phyloP scores from a whole-genome alignment of 352 stramenopile genomes.

The Blastocystis sp. region DNA sequence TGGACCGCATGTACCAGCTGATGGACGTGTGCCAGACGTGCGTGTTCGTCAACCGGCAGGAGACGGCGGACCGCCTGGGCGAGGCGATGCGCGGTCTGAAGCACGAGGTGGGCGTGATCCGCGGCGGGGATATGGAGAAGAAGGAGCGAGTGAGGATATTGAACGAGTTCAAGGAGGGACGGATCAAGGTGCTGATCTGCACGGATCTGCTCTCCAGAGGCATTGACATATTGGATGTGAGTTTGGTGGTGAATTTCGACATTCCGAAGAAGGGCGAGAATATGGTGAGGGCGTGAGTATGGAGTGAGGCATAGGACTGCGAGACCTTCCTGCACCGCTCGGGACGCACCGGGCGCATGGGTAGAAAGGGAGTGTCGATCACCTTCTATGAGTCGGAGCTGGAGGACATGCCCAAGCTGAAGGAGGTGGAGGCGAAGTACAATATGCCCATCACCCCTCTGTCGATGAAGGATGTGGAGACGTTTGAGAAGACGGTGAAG shows the following conservation, averaged over 20 bases:
- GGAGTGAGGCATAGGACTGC: slow-evolving; percentile 27
- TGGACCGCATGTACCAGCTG: slow-evolving; percentile 42
- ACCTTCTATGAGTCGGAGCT: slow-evolving; percentile 48
- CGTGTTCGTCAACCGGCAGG: slow-evolving; percentile 60
- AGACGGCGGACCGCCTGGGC: slow-evolving; percentile 36
- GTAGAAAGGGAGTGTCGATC: slow-evolving; percentile 43
- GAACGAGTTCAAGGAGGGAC: slow-evolving; percentile 40
- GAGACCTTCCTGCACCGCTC: slow-evolving; percentile 65
- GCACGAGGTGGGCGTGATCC: slow-evolving; percentile 28
- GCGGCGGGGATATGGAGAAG: slow-evolving; percentile 62
- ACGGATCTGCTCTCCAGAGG: slow-evolving; percentile 59
- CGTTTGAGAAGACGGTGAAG: slow-evolving; percentile 61
- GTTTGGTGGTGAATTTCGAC: slow-evolving; percentile 66
- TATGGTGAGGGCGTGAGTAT: not conserved
- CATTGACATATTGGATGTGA: slow-evolving; percentile 62
- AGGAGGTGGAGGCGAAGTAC: slow-evolving; percentile 49
- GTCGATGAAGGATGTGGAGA: slow-evolving; percentile 17
- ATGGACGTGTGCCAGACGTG: slow-evolving; percentile 67
- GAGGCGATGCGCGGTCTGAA: slow-evolving; percentile 3
- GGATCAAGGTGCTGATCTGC: slow-evolving; percentile 59
- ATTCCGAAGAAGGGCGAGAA: slow-evolving; percentile 47
- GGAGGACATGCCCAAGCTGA: slow-evolving; percentile 32
- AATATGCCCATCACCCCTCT: slow-evolving; percentile 35
- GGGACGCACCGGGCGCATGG: slow-evolving; percentile 65
- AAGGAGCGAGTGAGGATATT: slow-evolving; percentile 25